Base-by-base conservation (phyloP, 2,329 filamentous ascomycete genomes). In the Botrytis squamosa region DNA sequence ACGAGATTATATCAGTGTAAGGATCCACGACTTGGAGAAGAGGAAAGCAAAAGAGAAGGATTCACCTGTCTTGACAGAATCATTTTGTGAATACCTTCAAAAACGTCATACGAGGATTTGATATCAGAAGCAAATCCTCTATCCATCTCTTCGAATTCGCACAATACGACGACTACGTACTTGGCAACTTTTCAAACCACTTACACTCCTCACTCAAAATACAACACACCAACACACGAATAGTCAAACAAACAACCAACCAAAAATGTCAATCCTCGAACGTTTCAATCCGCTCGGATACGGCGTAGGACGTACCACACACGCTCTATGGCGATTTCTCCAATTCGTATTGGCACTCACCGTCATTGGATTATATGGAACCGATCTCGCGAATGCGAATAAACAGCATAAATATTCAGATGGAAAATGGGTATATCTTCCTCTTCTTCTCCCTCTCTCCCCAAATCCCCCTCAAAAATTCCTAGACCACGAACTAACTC, bases 291-390 rank as follows among this genome's bases (percentile, higher is more conserved):
- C 64, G 22, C 38, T 67, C 12, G 70, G 42, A n/a, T 57, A 42
- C 16, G 71, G 71, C 10, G 20, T 73, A 5, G 65, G 71, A 16
- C 42, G 55, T 4, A 69, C 59, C 6, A 57, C 73, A 20, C 91
- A 92, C 80, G 84, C 86, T 38, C 77, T 87, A 76, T 83, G 94
- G n/a, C 92, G 95, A 81, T 86, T 95, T 81, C 83, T 91, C 75
- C 93, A 95, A 80, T 91, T 97, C 80, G 87, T 92, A 73, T 86
- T 97, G 76, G 93, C 90, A 22, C 83, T 97, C 73, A 88, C 92
- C 1, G 92, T 96, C 72, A 90, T 91, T 76, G 94, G 92, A 1
- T 88, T 97, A 33, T 97, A 96, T 77, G 92, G 90, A 52, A 83
- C 86, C 38, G 92, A 95, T 80, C 83, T 96, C 9, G 83, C 88